Conservation (phyloP, 1,284 basidiomycete species). For the Malassezia nana region DNA sequence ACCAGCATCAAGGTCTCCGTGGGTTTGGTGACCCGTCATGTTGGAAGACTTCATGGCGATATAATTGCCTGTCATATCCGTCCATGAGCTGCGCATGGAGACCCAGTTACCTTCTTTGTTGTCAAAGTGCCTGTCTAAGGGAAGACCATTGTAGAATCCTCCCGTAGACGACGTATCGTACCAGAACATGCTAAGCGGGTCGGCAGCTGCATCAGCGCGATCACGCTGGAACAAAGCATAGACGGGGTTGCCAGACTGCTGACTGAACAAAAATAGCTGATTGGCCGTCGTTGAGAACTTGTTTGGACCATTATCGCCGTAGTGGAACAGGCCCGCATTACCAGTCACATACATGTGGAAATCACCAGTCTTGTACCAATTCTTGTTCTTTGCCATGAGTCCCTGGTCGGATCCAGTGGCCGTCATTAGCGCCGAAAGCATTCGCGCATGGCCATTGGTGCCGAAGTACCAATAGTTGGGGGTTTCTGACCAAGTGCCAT, state of each 20-base stretch:
- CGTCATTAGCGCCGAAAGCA: conserved; percentile 68
- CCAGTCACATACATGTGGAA: conserved; percentile 87
- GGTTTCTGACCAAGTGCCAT: conserved; percentile 92
- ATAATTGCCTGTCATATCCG: conserved; percentile 69
- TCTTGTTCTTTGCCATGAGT: conserved; percentile 54
- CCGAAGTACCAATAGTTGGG: conserved; percentile 59
- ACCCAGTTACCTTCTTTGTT: conserved; percentile 63
- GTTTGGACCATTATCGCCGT: conserved; percentile 89
- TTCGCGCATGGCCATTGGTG: conserved; percentile 83
- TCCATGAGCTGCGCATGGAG: conserved; percentile 83
- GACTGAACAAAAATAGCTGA: conserved; percentile 37
- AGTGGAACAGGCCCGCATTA: conserved; percentile 76
- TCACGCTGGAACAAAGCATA: conserved; percentile 88
- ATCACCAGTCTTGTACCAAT: conserved; percentile 63
- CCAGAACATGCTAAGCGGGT: conserved; percentile 97
- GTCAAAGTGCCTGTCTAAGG: conserved; percentile 71
- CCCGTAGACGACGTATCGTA: conserved; percentile 73
- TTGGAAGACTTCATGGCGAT: conserved; percentile 79
- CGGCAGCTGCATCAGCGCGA: conserved; percentile 63
- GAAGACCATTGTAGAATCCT: conserved; percentile 77
- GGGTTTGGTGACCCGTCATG: conserved; percentile 65
- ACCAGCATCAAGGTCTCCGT: conserved; percentile 83
- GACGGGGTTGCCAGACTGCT: conserved; percentile 52
- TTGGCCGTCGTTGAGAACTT: conserved; percentile 60
- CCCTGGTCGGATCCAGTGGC: conserved; percentile 76